phyloP scores from a whole-genome alignment of 345 rosid genomes.

The Noccaea bulbosa region DNA sequence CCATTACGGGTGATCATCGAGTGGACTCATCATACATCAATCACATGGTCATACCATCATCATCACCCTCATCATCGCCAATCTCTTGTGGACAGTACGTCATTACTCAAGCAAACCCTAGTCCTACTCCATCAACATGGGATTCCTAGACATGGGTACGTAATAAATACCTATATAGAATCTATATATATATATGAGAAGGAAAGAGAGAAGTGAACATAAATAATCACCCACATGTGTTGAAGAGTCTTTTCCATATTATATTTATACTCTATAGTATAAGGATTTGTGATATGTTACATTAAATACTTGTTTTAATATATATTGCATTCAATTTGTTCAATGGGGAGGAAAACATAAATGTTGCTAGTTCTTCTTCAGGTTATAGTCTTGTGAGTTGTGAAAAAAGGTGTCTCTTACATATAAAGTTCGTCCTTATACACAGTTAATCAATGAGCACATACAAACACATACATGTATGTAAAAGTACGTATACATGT shows the following conservation, averaged over 20 bases:
- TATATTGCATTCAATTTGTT: slow-evolving; percentile 19
- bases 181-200: slow-evolving; percentile 33
- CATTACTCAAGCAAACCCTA: slow-evolving; percentile 57
- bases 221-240: slow-evolving; percentile 37
- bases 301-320: slow-evolving; percentile 12
- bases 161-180: slow-evolving; percentile 46
- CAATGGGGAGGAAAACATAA: slow-evolving; percentile 46
- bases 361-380: slow-evolving; percentile 52
- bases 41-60: slow-evolving; percentile 60
- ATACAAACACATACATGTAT: slow-evolving; percentile 28
- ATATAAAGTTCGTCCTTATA: slow-evolving; percentile 12
- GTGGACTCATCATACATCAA: slow-evolving; percentile 60
- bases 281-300: slow-evolving; percentile 28
- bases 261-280: slow-evolving; percentile 15
- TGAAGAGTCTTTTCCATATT: slow-evolving; percentile 22
- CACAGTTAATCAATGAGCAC: slow-evolving; percentile 26
- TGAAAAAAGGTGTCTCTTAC: neutral
- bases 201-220: slow-evolving; percentile 29
- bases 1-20: slow-evolving; percentile 35
- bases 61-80: slow-evolving; percentile 51
- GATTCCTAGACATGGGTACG: slow-evolving; percentile 51
- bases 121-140: slow-evolving; percentile 54
- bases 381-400: slow-evolving; percentile 38
- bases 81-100: slow-evolving; percentile 52
- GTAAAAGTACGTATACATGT: slow-evolving; percentile 30